Percentiles rank a stretch among this genome's conserved stretches.
Conservation (phyloP, 2,329 filamentous ascomycete genomes). For the Clarireedia homoeocarpa region DNA sequence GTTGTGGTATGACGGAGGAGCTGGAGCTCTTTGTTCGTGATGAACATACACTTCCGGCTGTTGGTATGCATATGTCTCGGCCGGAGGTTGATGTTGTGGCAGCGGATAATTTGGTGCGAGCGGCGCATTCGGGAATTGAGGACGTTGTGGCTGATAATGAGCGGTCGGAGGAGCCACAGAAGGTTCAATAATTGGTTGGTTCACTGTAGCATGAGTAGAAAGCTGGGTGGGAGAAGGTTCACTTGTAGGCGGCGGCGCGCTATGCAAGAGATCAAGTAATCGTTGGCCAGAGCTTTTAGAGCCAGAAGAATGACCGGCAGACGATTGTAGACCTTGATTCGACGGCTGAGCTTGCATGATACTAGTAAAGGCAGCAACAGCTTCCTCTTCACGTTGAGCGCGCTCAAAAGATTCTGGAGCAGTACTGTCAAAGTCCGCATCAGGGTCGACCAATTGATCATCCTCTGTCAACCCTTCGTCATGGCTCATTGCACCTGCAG, state of each 20-base stretch:
- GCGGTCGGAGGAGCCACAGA: slow-evolving; percentile 46
- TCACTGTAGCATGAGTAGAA: slow-evolving; percentile 44
- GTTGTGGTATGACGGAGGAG: neutral
- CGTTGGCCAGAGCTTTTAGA: slow-evolving; percentile 34
- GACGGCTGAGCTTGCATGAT: slow-evolving; percentile 48
- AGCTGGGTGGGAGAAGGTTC: slow-evolving; percentile 19
- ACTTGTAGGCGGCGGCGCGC: slow-evolving; percentile 16
- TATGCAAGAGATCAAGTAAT: slow-evolving; percentile 46
- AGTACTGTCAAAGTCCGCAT: slow-evolving; percentile 6
- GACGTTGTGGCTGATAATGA: slow-evolving; percentile 46
- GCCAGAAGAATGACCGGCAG: slow-evolving; percentile 11
- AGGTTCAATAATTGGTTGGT: slow-evolving; percentile 43
- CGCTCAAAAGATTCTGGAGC: slow-evolving; percentile 12
- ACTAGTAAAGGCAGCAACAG: slow-evolving; percentile 37
- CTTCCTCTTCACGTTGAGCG: neutral
- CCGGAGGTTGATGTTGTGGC: slow-evolving; percentile 14
- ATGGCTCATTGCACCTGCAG: slow-evolving; percentile 34
- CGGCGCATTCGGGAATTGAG: slow-evolving; percentile 39
- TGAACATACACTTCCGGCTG: slow-evolving; percentile 14
- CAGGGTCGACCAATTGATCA: slow-evolving; percentile 33
- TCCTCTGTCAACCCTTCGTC: slow-evolving; percentile 57
- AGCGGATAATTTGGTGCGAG: slow-evolving; percentile 42
- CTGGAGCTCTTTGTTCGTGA: slow-evolving; percentile 2
- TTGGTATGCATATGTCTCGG: slow-evolving; percentile 20
- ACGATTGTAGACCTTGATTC: slow-evolving; percentile 39